phyloP scores from a whole-genome alignment of 1,284 basidiomycete genomes.

The Malassezia equina region DNA sequence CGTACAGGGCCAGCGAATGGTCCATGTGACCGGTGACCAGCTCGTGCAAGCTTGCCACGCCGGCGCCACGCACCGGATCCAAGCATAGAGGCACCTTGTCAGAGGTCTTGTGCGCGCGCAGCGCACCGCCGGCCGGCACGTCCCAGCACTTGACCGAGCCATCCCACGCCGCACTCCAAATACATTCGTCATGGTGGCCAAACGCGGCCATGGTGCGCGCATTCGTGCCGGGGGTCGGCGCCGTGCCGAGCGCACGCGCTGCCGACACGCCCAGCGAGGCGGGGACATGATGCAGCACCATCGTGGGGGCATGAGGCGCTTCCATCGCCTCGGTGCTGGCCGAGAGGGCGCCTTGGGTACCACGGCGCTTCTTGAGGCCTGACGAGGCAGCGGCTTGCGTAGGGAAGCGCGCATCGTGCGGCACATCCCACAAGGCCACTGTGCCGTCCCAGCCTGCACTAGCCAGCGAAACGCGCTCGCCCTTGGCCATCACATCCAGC shows the following conservation, averaged over 20 bases:
- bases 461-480: slow-evolving; percentile 15
- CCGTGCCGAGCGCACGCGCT: slow-evolving; percentile 9
- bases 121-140: slow-evolving; percentile 19
- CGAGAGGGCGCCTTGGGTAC: slow-evolving; percentile 14
- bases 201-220: slow-evolving; percentile 18
- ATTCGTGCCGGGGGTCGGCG: slow-evolving; percentile 22
- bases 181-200: slow-evolving; percentile 12
- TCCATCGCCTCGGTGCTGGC: slow-evolving; percentile 14
- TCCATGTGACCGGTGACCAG: slow-evolving; percentile 35
- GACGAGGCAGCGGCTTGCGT: not conserved
- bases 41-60: not conserved
- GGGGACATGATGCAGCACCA: slow-evolving; percentile 13
- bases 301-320: not conserved
- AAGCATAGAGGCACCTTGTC: slow-evolving; percentile 33
- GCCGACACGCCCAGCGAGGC: slow-evolving; percentile 8
- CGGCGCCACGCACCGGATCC: slow-evolving; percentile 13
- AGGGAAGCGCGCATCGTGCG: slow-evolving; percentile 1
- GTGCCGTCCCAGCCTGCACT: slow-evolving; percentile 40
- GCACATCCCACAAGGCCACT: slow-evolving; percentile 35
- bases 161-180: slow-evolving; percentile 36
- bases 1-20: slow-evolving; percentile 36
- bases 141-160: slow-evolving; percentile 40
- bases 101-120: slow-evolving; percentile 13
- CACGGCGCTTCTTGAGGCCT: slow-evolving; percentile 13
- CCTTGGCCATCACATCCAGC: slow-evolving; percentile 18